These are phyloP conservation scores for Amanita thiersii DNA, from an alignment of 768 basidiomycete species.

Conservation along the genomic window DNA sequence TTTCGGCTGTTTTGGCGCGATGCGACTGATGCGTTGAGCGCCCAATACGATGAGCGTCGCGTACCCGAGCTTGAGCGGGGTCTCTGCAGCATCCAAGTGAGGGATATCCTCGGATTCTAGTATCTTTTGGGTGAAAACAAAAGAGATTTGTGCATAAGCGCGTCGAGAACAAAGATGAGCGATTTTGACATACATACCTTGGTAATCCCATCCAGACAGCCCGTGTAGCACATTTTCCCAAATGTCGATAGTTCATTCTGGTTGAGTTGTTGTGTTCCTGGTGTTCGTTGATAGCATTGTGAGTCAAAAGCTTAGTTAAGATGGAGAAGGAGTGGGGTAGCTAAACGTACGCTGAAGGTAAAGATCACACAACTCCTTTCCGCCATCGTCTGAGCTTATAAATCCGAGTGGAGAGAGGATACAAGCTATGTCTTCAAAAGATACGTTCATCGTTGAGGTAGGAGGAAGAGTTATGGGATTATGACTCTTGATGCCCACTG, in stretches of 20 bases:
- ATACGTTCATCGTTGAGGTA: no score
- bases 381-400: constrained; percentile 16
- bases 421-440: constrained; percentile 19
- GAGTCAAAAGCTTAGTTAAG: no score
- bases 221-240: constrained; percentile 17
- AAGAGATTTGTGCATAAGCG: no score
- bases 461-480: no score
- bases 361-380: constrained; percentile 19
- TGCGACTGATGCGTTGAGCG: constrained; percentile 23
- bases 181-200: neutral
- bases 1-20: constrained; percentile 5
- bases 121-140: constrained; percentile 11
- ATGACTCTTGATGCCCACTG: no score
- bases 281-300: no score
- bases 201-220: neutral
- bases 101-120: constrained; percentile 25
- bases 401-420: constrained; percentile 22
- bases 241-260: constrained; percentile 18
- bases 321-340: constrained; percentile 13
- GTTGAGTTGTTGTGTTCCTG: no score
- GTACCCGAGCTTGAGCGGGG: constrained; percentile 34
- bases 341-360: constrained; percentile 18
- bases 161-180: neutral
- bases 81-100: constrained; percentile 30
- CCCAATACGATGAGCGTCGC: constrained; percentile 31